Conservation (phyloP, 495 filamentous ascomycete genomes). For the Staphylotrichum longicolle region DNA sequence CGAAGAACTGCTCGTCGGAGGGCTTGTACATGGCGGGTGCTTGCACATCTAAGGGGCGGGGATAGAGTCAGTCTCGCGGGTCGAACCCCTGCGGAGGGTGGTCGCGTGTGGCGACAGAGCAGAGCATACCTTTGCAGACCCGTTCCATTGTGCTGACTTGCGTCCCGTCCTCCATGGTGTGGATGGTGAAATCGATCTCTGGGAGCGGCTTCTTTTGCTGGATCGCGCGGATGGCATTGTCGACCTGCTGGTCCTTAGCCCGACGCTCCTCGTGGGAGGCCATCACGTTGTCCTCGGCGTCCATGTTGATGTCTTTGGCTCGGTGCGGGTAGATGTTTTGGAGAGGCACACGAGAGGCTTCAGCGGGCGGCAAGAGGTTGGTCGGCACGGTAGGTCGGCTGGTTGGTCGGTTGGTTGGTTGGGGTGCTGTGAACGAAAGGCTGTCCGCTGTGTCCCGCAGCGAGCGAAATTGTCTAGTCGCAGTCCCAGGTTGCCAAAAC, state of each 20-base stretch:
- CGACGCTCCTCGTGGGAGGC: slow-evolving; percentile 33
- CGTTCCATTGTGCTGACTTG: slow-evolving; percentile 93
- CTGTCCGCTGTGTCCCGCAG: slow-evolving; percentile 19
- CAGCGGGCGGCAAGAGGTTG: not conserved
- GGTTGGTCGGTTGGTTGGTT: slow-evolving; percentile 14
- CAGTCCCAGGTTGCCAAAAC: slow-evolving; percentile 4
- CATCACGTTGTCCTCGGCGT: slow-evolving; percentile 35
- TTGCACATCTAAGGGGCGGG: slow-evolving; percentile 72
- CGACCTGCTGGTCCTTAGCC: slow-evolving; percentile 48
- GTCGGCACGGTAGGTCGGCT: slow-evolving; percentile 8
- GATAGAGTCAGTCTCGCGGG: slow-evolving; percentile 14
- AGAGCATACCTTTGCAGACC: slow-evolving; percentile 85
- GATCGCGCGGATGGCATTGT: slow-evolving; percentile 76
- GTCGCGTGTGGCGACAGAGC: slow-evolving; percentile 3
- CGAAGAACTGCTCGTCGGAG: slow-evolving; percentile 70
- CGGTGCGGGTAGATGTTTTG: not conserved
- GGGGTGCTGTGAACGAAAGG: slow-evolving; percentile 16
- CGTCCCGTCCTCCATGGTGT: slow-evolving; percentile 94
- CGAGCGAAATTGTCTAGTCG: slow-evolving; percentile 14
- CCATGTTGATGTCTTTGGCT: slow-evolving; percentile 31
- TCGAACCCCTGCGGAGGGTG: not conserved
- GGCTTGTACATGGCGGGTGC: slow-evolving; percentile 91
- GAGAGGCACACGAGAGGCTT: not conserved
- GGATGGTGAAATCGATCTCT: slow-evolving; percentile 97
- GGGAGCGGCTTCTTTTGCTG: slow-evolving; percentile 89